Base-by-base conservation (phyloP, 371 early-diverging fungal genomes). In the Mortierella sp. region DNA sequence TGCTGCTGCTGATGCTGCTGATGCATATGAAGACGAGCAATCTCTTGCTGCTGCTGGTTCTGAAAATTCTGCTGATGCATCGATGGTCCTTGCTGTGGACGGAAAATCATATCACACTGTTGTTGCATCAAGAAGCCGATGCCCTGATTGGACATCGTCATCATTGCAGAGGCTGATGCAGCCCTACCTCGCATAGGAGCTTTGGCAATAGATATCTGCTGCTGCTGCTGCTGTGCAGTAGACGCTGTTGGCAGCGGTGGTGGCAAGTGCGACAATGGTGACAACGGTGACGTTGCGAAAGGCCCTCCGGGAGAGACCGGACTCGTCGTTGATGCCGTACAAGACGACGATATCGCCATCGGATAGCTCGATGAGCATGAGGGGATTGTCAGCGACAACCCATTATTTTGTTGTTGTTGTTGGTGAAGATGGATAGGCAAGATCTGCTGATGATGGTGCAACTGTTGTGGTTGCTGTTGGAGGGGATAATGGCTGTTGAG, bases 11-110 rank as follows among this genome's bases (percentile, higher is more conserved):
- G 46, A 14, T 68, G 60, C 15, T 67, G 60, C 37, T 57, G 52
- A 31, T 27, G 41, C 51, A 56, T 64, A 32, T 56, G 56, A 4
- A 56, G n/a, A n/a, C n/a, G n/a, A n/a, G n/a, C n/a, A n/a, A n/a
- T n/a, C 27, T 42, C 42, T 3, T 28, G 26, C 31, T 44, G 44
- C 44, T 44, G 44, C 44, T 44, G 37, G 7, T 11, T 7, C 1
- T 7, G 11, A 34, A 34, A 14, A n/a, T 46, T 39, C 26, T 69
- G 61, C 11, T 68, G 61, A 44, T 62, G 43, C 46, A 57, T 65
- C 37, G 37, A 34, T 14, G 7, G 37, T 14, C 11, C 7, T 14
- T 4, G 37, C 7, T 34, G 37, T 14, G 37, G 27, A n/a, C 31
- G 47, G 9, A 54, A 51, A 27, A 56, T 37, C 43, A 64, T 64